These are phyloP conservation scores for Graphium sp. DNA, from an alignment of 2,329 filamentous ascomycete species.

Conservation along the genomic window DNA sequence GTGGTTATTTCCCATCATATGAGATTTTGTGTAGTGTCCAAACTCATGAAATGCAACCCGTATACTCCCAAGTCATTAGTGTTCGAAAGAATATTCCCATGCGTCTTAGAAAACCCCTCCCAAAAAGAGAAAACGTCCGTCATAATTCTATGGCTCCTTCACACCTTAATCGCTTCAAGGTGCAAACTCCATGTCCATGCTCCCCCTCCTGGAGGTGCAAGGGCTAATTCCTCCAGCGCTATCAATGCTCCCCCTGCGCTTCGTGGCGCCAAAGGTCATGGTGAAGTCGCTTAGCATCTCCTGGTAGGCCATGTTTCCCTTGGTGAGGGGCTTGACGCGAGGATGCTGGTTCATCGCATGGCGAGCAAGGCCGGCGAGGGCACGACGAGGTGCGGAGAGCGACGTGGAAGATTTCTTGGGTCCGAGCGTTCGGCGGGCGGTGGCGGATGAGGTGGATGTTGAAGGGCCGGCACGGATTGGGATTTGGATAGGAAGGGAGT, in stretches of 20 bases:
- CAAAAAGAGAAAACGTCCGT: neutral
- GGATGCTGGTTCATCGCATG: too few relatives aligned
- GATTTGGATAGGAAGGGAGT: constrained; percentile 11
- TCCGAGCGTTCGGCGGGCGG: constrained; percentile 9
- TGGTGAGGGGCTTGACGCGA: constrained; percentile 25
- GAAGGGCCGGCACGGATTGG: constrained; percentile 12
- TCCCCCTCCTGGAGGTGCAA: constrained; percentile 5
- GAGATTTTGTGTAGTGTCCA: neutral
- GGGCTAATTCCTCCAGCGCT: constrained; percentile 5
- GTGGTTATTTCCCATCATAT: neutral
- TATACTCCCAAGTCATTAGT: neutral
- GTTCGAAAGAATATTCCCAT: neutral
- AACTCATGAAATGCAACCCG: neutral
- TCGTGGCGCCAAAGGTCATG: constrained; percentile 24
- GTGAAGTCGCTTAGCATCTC: constrained; percentile 27
- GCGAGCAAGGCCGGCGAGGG: too few relatives aligned
- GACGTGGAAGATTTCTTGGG: neutral
- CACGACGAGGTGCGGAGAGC: neutral
- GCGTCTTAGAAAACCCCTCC: neutral
- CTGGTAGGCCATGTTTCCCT: constrained; percentile 27
- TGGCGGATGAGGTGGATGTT: constrained; percentile 14
- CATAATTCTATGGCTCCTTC: neutral
- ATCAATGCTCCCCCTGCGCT: constrained; percentile 5
- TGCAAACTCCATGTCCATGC: neutral
- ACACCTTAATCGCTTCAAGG: neutral